A percentile compares a stretch with the other conserved stretches of the same genome.
phyloP scores from a whole-genome alignment of 352 stramenopile genomes.

The Globisporangium ultimum region DNA sequence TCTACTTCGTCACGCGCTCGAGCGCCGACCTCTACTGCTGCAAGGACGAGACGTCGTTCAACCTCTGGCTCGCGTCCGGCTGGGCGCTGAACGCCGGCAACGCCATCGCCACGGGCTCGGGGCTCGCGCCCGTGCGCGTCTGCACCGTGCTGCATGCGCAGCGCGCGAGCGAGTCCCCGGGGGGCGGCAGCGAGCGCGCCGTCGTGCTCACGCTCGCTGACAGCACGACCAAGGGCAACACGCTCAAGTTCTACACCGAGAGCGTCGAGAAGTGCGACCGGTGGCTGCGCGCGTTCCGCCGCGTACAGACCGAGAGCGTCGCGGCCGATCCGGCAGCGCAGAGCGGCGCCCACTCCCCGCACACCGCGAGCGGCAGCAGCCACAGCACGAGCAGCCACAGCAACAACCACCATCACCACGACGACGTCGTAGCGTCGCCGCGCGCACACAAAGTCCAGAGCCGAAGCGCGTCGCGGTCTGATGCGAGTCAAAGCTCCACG shows the following conservation, averaged over 20 bases:
- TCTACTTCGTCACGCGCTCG: conserved; percentile 47
- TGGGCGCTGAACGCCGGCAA: conserved; percentile 31
- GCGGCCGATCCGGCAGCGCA: conserved; percentile 10
- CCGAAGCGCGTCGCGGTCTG: conserved; percentile 15
- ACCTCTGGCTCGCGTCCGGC: conserved; percentile 48
- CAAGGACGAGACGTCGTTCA: conserved; percentile 66
- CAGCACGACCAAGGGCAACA: conserved; percentile 39
- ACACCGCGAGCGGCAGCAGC: conserved; percentile 1
- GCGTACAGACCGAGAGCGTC: conserved; percentile 39
- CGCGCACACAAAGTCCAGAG: conserved; percentile 28
- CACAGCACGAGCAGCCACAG: not conserved
- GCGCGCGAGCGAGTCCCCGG: conserved; percentile 13
- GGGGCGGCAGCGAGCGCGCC: conserved; percentile 24
- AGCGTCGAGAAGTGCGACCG: conserved; percentile 33
- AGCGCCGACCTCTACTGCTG: conserved; percentile 50
- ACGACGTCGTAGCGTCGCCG: conserved; percentile 11
- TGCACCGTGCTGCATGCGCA: conserved; percentile 56
- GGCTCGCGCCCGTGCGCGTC: conserved; percentile 34
- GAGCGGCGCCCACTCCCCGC: not conserved
- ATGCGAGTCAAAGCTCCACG: conserved; percentile 18
- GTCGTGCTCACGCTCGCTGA: conserved; percentile 43
- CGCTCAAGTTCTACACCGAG: conserved; percentile 39
- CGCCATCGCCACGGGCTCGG: conserved; percentile 18
- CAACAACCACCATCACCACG: not conserved
- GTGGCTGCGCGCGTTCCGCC: conserved; percentile 58